Evolutionary conservation across 768 basidiomycete species (phyloP).

Genomic region (Lyophyllum atratum): DNA sequence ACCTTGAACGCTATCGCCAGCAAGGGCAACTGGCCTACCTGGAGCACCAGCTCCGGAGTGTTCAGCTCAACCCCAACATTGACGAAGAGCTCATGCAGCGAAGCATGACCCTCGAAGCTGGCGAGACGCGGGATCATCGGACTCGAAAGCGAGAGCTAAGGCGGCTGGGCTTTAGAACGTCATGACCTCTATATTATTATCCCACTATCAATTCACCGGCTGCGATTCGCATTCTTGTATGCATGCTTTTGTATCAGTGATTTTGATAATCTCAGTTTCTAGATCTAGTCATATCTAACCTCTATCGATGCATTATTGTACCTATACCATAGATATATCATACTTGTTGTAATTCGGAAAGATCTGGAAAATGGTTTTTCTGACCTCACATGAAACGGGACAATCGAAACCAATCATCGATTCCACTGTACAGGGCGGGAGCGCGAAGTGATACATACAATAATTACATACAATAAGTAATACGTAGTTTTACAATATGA

Average conservation of each 20-base stretch:
- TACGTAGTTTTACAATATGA: not conserved
- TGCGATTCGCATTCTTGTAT: no score
- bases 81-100: conserved; percentile 36
- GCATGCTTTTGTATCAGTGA: no score
- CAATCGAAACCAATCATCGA: not conserved
- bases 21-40: conserved; percentile 42
- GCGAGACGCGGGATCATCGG: conserved; percentile 26
- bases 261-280: no score
- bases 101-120: conserved; percentile 30
- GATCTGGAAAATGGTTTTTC: no score
- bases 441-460: not conserved
- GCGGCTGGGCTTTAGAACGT: conserved; percentile 24
- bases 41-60: conserved; percentile 35
- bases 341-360: no score
- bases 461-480: conserved; percentile 2
- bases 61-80: conserved; percentile 24
- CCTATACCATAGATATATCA: no score
- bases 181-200: not conserved
- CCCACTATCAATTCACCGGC: not conserved
- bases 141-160: conserved; percentile 20
- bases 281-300: no score
- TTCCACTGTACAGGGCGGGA: no score
- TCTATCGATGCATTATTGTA: no score
- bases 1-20: conserved; percentile 31
- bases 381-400: not conserved